phyloP scores from a whole-genome alignment of 2,329 filamentous ascomycete species.

The Cadophora sp. region DNA sequence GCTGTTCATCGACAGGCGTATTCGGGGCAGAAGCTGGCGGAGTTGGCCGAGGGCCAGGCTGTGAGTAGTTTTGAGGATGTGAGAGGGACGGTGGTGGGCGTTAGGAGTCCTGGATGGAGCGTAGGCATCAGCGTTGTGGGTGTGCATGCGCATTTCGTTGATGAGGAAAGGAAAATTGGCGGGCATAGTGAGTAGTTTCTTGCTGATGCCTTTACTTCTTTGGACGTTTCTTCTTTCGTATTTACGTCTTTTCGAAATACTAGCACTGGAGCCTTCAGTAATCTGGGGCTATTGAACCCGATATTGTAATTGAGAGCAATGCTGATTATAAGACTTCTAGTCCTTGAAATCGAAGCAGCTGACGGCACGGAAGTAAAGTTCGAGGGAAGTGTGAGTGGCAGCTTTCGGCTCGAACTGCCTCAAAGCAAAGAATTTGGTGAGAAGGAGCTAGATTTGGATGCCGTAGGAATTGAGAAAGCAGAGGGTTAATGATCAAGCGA shows the following conservation, averaged over 20 bases:
- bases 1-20: slow-evolving; percentile 43
- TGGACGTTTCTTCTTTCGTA: background rate
- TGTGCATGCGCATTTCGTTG: slow-evolving; percentile 33
- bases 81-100: slow-evolving; percentile 50
- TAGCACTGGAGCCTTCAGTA: too few species aligned
- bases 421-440: slow-evolving; percentile 13
- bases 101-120: slow-evolving; percentile 39
- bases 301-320: background rate
- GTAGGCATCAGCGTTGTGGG: slow-evolving; percentile 32
- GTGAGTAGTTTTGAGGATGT: slow-evolving; percentile 47
- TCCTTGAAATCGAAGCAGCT: slow-evolving; percentile 46
- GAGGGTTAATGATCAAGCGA: background rate
- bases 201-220: too few species aligned
- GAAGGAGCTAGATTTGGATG: slow-evolving; percentile 9
- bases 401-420: slow-evolving; percentile 1
- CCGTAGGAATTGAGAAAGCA: slow-evolving; percentile 1
- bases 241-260: too few species aligned
- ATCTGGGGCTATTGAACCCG: background rate
- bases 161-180: slow-evolving; percentile 41
- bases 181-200: slow-evolving; percentile 45
- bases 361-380: slow-evolving; percentile 15
- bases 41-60: slow-evolving; percentile 49
- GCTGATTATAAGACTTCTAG: background rate
- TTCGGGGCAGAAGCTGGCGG: slow-evolving; percentile 41
- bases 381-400: slow-evolving; percentile 12